Conservation (phyloP, 2,329 filamentous ascomycete genomes). For the Hypoxylon sp. region DNA sequence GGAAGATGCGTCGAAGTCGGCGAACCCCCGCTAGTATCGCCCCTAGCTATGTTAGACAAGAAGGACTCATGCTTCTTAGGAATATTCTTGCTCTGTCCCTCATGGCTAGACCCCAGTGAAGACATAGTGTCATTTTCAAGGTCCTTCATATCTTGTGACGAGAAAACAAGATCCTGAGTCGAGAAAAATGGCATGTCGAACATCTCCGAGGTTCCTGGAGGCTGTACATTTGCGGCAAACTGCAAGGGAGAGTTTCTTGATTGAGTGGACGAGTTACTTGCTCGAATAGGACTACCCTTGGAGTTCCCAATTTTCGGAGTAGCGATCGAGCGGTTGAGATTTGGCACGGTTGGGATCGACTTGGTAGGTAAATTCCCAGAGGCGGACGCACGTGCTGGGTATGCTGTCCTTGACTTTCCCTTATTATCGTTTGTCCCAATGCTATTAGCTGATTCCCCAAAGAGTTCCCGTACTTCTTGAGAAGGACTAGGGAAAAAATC, state of each 20-base stretch:
- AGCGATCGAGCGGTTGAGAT: not conserved
- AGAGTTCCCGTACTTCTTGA: conserved; percentile 66
- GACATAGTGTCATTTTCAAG: conserved; percentile 51
- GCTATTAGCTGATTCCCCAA: conserved; percentile 52
- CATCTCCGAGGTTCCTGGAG: conserved; percentile 14
- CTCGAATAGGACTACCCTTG: not conserved
- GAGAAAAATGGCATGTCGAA: conserved; percentile 55
- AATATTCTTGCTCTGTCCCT: not conserved
- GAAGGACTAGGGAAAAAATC: conserved; percentile 69
- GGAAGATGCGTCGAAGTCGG: not conserved
- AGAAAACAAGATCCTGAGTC: conserved; percentile 61
- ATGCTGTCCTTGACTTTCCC: conserved; percentile 38
- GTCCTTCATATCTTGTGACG: conserved; percentile 62
- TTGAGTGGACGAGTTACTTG: not conserved
- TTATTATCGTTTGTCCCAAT: conserved; percentile 45
- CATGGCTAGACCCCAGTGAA: conserved; percentile 21
- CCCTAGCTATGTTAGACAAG: not conserved
- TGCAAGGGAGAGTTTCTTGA: conserved; percentile 1
- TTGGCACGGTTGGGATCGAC: not conserved
- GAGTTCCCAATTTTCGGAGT: not conserved
- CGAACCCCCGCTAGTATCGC: not conserved
- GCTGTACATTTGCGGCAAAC: not conserved
- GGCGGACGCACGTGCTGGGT: conserved; percentile 2
- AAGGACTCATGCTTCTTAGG: not conserved
- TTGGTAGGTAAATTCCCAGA: not conserved